These are phyloP conservation scores for Flueggea neowawraea DNA, from an alignment of 441 rosid species.

Conservation along the genomic window DNA sequence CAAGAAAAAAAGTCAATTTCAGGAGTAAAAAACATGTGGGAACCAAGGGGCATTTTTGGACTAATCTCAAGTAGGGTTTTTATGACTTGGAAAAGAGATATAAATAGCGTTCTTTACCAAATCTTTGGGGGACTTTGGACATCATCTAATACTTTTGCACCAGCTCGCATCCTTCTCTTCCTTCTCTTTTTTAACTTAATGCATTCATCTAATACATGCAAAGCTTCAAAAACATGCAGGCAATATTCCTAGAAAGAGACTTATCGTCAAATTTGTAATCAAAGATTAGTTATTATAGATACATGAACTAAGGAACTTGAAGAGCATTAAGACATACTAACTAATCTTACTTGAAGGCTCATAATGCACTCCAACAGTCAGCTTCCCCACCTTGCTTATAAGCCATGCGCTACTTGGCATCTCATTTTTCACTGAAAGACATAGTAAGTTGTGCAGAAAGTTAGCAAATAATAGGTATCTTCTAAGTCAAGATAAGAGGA, in stretches of 20 bases:
- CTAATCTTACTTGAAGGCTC: slow-evolving; percentile 66
- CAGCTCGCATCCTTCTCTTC: not conserved
- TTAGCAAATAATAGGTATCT: not conserved
- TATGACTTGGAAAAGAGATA: no score
- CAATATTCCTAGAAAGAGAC: no score
- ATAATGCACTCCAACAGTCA: slow-evolving; percentile 80
- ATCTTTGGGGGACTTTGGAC: no score
- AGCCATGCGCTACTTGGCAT: slow-evolving; percentile 83
- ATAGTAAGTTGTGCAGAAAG: not conserved
- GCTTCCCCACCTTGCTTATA: slow-evolving; percentile 84
- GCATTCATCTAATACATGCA: no score
- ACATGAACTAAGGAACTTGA: no score
- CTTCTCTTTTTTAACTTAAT: not conserved
- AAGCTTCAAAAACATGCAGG: no score
- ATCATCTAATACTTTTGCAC: not conserved
- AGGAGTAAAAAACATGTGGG: no score
- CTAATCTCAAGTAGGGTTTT: no score
- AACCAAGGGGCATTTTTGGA: no score
- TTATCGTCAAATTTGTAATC: not conserved
- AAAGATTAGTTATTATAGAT: not conserved
- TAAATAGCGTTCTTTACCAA: no score
- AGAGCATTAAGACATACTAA: not conserved
- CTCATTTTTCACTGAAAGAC: slow-evolving; percentile 45
- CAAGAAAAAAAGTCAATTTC: no score
- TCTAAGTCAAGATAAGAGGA: not conserved